Evolutionary conservation across 805 yeast species (phyloP).

Genomic region (Yarrowia sp.): DNA sequence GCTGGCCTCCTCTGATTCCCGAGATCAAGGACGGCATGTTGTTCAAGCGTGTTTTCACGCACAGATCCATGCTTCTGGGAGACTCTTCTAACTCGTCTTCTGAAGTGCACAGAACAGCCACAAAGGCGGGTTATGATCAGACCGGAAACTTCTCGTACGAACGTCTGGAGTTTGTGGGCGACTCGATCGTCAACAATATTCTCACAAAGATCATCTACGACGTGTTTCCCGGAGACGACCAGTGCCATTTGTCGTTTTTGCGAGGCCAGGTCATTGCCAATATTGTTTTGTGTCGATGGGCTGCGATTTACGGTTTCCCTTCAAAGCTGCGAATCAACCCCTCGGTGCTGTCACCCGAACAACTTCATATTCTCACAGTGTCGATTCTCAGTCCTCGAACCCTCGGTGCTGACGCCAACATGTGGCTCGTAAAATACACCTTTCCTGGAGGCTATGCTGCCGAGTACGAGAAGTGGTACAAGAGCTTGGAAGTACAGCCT

Average conservation of each 20-base stretch:
- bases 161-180: constrained; percentile 89
- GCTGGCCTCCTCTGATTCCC: constrained; percentile 76
- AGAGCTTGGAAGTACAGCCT: not conserved
- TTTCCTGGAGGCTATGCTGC: constrained; percentile 28
- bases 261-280: constrained; percentile 78
- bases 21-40: constrained; percentile 64
- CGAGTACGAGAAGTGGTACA: constrained; percentile 8
- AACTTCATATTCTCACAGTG: constrained; percentile 10
- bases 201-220: constrained; percentile 72
- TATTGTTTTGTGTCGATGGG: constrained; percentile 71
- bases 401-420: constrained; percentile 4
- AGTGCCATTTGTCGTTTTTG: constrained; percentile 78
- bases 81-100: constrained; percentile 53
- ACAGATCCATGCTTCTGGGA: constrained; percentile 59
- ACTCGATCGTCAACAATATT: constrained; percentile 77
- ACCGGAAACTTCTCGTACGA: constrained; percentile 75
- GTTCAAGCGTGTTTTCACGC: constrained; percentile 76
- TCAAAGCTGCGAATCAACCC: constrained; percentile 9
- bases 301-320: constrained; percentile 62
- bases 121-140: constrained; percentile 44
- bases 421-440: constrained; percentile 30
- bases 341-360: constrained; percentile 53
- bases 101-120: constrained; percentile 56
- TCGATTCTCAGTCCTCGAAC: constrained; percentile 19
- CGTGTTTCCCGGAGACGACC: constrained; percentile 71